Base-by-base conservation (phyloP, 345 rosid genomes). In the Citrus unshiu region DNA sequence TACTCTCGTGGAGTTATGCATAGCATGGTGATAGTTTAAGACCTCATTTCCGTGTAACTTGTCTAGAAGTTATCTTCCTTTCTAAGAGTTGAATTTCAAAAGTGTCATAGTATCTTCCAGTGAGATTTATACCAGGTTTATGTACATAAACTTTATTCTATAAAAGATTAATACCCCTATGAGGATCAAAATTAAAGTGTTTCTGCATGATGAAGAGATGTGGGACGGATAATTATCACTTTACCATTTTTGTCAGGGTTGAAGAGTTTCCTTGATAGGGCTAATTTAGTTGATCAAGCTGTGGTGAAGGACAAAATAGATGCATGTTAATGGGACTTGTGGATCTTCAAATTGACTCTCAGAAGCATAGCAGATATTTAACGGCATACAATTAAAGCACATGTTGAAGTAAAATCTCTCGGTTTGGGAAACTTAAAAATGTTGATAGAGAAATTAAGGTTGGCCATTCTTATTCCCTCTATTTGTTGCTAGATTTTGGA, bases 211-310 rank as follows among this genome's bases (percentile, higher is more conserved):
- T 65, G 40, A 32, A 65, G 68, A 65, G 43, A 32, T 32, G 68
- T 65, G 10, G 39, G 60, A 69, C 35, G 5, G 72, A 70, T 32
- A 49, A 46, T 70, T 32, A 70, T 70, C 13, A 27, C 13, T 49
- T 29, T 16, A 49, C 16, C 39, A 27, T 54, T 70, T 70, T 70
- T 70, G 22, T 70, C 7, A 46, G 39, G 37, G 51, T 70, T 70
- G 73, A 49, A 29, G 35, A 22, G 24, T 30, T 40, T 46, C 32
- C 60, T 70, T 49, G 60, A 18, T 10, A 70, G 73, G 58, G 51
- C 60, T 49, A 51, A 29, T 49, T 51, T 70, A 49, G 39, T 70
- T 70, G 73, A 49, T 70, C 49, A 70, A 70, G 60, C 60, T 27
- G 37, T 69, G 57, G 67, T 65, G 68, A 65, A 65, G 68, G 68